Evolutionary conservation across 2,329 filamentous ascomycete genomes (phyloP), one percentile per base, ranked within the genome.

Genomic region (Ceratocystis ficicola): DNA sequence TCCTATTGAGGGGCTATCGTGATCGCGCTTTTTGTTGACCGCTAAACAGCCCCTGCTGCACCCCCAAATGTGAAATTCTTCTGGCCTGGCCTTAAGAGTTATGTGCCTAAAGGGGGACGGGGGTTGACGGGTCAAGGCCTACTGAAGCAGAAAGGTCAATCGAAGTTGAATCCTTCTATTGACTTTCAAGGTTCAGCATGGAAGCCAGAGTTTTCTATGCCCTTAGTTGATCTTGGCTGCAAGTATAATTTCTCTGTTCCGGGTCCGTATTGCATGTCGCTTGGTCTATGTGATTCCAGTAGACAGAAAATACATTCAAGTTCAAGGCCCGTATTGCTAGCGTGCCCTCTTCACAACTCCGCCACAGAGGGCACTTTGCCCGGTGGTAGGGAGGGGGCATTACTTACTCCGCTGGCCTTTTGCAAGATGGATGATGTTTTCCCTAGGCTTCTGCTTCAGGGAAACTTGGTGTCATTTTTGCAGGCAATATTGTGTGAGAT

Each of bases 291-390:
- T n/a, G n/a, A n/a, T n/a, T n/a, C n/a, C n/a, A n/a, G n/a, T n/a
- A n/a, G n/a, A n/a, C n/a, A n/a, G n/a, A n/a, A n/a, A n/a, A n/a
- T n/a, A n/a, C n/a, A n/a, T n/a, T n/a, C n/a, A n/a, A n/a, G n/a
- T n/a, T n/a, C n/a, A n/a, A n/a, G 55, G 25, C n/a, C 28, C 55
- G 55, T 59, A 59, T 59, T 36, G 30, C 17, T 59, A 59, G 25
- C 25, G 55, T n/a, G 55, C 55, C 10, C 55, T 59, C 55, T 59
- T n/a, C 28, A 59, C 20, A 59, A 59, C 55, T 59, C 55, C 55
- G 55, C 55, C 55, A 59, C 55, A 4, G 30, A 30, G 55, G 55
- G 36, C 10, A 41, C 36, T 41, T 4, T 57, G 28, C 52, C n/a
- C 36, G 15, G 25, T 59, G 12, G 25, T 36, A 59, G 55, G 55